Base-by-base conservation (phyloP, 805 yeast genomes). In the Hermanozyma aechmeae region DNA sequence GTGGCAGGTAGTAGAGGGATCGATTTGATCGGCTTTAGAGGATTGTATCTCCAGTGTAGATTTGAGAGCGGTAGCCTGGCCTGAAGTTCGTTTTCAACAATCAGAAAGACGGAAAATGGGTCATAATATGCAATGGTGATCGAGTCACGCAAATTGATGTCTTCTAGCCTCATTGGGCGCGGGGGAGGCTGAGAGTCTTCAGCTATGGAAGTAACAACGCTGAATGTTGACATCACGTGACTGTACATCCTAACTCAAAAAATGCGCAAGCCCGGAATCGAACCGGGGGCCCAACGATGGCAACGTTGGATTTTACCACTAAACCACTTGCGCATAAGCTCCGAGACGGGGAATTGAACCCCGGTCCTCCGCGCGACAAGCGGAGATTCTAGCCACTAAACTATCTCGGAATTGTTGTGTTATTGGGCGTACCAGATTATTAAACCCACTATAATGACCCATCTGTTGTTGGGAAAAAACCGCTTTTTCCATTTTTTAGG, bases 71-170 rank as follows among this genome's bases (percentile, higher is more conserved):
- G 78, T 3, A 78, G 57, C 29, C 65, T 62, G 9, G 62, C 29
- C 13, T 50, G 53, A 12, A 82, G 48, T 7, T 64, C 68, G 3
- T 51, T 43, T 34, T 59, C 43, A 12, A 80, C 47, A 24, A 53
- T 46, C 3, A 68, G 61, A 41, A 62, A 73, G 1, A 77, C 67
- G 16, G 69, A 65, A 44, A 78, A 79, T 2, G 95, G 95, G 39
- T 84, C 94, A 45, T 76, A 80, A 49, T 71, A 81, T 4, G 83
- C 81, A 12, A 79, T 54, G 12, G 44, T 37, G 8, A 58, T 29
- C 4, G 44, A 20, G 24, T 12, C 13, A 2, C 19, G 16, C 21
- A 32, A 10, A 10, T 17, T 17, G 20, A 17, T 17, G 9, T 17
- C 20, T 17, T 17, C 20, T 7, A 17, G 20, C 7, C 20, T 7